A percentile compares a stretch with the other conserved stretches of the same genome.
These are phyloP conservation scores for Candida parachauliodes DNA, from an alignment of 805 yeast species.

Conservation along the genomic window DNA sequence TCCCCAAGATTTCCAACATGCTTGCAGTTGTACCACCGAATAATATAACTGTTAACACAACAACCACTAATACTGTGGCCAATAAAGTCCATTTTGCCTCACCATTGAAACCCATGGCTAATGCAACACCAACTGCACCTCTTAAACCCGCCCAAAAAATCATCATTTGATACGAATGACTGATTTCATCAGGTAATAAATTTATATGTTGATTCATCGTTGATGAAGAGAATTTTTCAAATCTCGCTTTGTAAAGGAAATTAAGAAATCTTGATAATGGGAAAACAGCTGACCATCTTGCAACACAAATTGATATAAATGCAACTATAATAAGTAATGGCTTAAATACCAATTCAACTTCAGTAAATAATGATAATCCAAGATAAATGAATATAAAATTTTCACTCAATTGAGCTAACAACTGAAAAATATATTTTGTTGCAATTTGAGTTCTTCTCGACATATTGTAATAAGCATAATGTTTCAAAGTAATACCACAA, in stretches of 20 bases:
- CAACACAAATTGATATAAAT: conserved; percentile 83
- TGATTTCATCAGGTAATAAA: conserved; percentile 77
- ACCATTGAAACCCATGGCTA: conserved; percentile 96
- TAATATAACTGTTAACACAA: conserved; percentile 89
- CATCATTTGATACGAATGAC: conserved; percentile 96
- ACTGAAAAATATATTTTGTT: conserved; percentile 89
- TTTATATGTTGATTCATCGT: conserved; percentile 17
- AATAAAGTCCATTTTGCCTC: conserved; percentile 82
- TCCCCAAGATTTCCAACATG: conserved; percentile 92
- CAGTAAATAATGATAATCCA: conserved; percentile 92
- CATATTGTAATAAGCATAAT: conserved; percentile 97
- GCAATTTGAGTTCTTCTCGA: conserved; percentile 96
- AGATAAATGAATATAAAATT: conserved; percentile 94
- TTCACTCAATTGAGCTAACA: conserved; percentile 91
- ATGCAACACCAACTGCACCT: conserved; percentile 99
- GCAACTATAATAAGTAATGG: conserved; percentile 91
- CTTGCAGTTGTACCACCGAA: conserved; percentile 99
- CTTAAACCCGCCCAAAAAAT: conserved; percentile 98
- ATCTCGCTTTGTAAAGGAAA: conserved; percentile 64
- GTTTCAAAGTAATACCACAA: conserved; percentile 95
- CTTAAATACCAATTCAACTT: conserved; percentile 90
- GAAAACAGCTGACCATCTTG: conserved; percentile 97
- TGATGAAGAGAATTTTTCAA: conserved; percentile 35
- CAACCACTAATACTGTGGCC: conserved; percentile 96
- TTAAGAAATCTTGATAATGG: conserved; percentile 85